phyloP scores from a whole-genome alignment of 768 basidiomycete species.

The Boletales sp. region DNA sequence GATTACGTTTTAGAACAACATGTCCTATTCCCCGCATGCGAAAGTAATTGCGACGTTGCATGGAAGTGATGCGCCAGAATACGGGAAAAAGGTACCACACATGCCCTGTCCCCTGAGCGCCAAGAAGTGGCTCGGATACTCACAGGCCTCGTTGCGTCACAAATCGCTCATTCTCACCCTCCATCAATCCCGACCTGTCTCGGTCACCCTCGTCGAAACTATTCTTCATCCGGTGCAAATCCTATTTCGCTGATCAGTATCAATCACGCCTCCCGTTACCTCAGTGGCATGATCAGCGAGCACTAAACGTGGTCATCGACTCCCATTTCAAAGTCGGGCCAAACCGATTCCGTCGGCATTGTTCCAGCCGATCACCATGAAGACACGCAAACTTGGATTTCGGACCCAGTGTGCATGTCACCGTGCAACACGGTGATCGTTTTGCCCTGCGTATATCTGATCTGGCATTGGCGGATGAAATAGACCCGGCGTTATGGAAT shows the following conservation, averaged over 20 bases:
- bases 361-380: background rate
- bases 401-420: background rate
- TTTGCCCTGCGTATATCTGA: background rate
- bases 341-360: background rate
- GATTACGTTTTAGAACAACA: background rate
- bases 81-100: conserved; percentile 6
- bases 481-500: background rate
- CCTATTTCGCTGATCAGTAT: conserved; percentile 12
- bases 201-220: background rate
- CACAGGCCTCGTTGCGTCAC: conserved; percentile 17
- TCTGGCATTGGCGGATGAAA: background rate
- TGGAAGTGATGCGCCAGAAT: conserved; percentile 3
- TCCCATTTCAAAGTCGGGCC: conserved; percentile 8
- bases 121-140: background rate
- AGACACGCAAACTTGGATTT: background rate
- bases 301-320: conserved; percentile 1
- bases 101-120: conserved; percentile 1
- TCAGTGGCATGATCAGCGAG: conserved; percentile 1
- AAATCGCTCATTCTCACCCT: background rate
- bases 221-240: background rate
- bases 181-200: background rate
- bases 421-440: background rate
- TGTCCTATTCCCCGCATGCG: background rate
- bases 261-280: conserved; percentile 4
- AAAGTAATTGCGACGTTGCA: background rate